Conservation (phyloP, 805 yeast genomes). For the Saturnispora kantuleensis region DNA sequence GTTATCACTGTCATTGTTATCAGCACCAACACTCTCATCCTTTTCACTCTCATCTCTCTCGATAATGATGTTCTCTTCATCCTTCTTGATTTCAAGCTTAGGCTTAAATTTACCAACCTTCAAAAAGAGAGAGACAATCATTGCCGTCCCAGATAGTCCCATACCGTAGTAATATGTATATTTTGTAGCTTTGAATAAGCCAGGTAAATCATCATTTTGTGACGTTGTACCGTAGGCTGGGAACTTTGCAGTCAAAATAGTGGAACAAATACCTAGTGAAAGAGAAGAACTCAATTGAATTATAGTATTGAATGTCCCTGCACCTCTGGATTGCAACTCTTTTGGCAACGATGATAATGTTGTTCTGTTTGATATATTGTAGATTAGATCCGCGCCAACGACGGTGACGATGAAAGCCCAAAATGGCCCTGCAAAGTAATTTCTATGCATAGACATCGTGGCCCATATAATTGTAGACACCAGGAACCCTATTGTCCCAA, state of each 20-base stretch:
- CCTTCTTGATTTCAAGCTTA: background rate
- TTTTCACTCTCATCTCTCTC: background rate
- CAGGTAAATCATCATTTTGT: conserved; percentile 16
- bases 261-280: conserved; percentile 33
- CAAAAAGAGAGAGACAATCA: conserved; percentile 26
- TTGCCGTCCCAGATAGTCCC: conserved; percentile 25
- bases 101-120: conserved; percentile 29
- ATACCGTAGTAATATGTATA: conserved; percentile 33
- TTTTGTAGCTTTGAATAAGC: conserved; percentile 26
- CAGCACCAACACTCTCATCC: background rate
- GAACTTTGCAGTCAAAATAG: conserved; percentile 29
- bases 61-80: background rate
- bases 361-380: conserved; percentile 36
- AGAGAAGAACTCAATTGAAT: conserved; percentile 32
- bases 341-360: conserved; percentile 32
- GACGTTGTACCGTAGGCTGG: conserved; percentile 24
- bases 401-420: conserved; percentile 33
- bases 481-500: conserved; percentile 29
- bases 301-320: conserved; percentile 39
- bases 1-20: background rate
- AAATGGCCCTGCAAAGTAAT: conserved; percentile 38
- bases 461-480: conserved; percentile 34
- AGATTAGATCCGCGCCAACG: conserved; percentile 38
- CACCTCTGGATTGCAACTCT: conserved; percentile 35
- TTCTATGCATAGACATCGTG: conserved; percentile 26